These are phyloP conservation scores for Tothia fuscella DNA, from an alignment of 2,329 filamentous ascomycete species.

Conservation along the genomic window DNA sequence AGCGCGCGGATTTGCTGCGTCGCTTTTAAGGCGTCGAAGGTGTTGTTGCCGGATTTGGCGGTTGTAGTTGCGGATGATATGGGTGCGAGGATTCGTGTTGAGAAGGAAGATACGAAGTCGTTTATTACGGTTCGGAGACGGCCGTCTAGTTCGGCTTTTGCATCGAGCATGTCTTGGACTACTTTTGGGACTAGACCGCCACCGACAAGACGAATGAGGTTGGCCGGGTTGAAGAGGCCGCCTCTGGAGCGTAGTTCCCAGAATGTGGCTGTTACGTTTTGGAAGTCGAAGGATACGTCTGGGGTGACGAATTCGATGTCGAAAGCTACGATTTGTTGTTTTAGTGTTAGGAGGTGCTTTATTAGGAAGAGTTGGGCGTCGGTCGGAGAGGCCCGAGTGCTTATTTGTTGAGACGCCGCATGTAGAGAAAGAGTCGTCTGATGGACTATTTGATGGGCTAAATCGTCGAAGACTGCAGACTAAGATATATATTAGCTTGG, in stretches of 20 bases:
- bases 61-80: constrained; percentile 22
- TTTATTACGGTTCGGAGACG: constrained; percentile 51
- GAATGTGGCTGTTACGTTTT: constrained; percentile 52
- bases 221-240: constrained; percentile 52
- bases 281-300: constrained; percentile 55
- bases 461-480: constrained; percentile 58
- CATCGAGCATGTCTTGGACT: constrained; percentile 60
- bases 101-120: constrained; percentile 50
- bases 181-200: constrained; percentile 50
- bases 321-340: constrained; percentile 90
- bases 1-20: constrained; percentile 37
- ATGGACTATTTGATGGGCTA: constrained; percentile 73
- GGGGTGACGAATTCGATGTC: constrained; percentile 71
- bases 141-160: constrained; percentile 55
- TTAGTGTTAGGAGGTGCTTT: constrained; percentile 86
- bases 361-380: constrained; percentile 88
- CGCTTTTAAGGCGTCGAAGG: constrained; percentile 13
- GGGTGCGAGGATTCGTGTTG: constrained; percentile 42
- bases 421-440: constrained; percentile 78
- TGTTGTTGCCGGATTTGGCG: background rate
- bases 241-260: constrained; percentile 55
- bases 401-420: constrained; percentile 60
- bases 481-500: constrained; percentile 20
- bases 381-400: constrained; percentile 48
- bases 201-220: constrained; percentile 44